Base-by-base conservation (phyloP, 129 eudicot genomes). In the Deinandra increscens region DNA sequence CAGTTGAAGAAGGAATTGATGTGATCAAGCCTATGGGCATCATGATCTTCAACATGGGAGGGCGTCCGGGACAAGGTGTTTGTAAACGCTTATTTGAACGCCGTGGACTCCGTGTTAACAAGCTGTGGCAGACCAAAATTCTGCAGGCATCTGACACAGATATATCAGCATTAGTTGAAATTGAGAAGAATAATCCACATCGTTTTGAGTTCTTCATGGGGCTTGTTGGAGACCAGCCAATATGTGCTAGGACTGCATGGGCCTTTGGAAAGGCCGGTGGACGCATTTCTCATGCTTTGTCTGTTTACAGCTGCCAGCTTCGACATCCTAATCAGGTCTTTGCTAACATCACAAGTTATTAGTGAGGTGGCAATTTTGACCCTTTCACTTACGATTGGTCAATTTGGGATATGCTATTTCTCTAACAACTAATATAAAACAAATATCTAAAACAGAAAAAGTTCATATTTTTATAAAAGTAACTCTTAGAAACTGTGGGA, bases 131-230 rank as follows among this genome's bases (percentile, higher is more conserved):
- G 78, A 89, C 98, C 49, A 93, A 89, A 74, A 76, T 93, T 83
- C 87, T 93, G 78, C 98, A 93, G 89, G 98, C 98, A 51, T 83
- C 95, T 43, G 98, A 93, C 74, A 93, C 98, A 42, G 98, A 93
- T 75, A 93, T 93, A 43, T 84, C 98, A 51, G 98, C 98, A 4
- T 77, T 93, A 54, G 98, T 93, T 69, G 98, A 93, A 73, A 93
- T 93, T 69, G 98, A 93, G 75, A 93, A 89, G 82, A 93, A 83
- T 67, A 93, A 92, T 79, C 96, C 88, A 48, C 97, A 93, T 45
- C 92, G 98, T 33, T 93, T 89, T 76, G 98, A 93, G 84, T 93
- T 93, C 82, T 93, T 93, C 83, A 93, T 89, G 98, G 98, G 98
- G 70, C 95, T 93, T 66, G 91, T 78, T 48, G 98, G 98, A 9